Percentiles rank a stretch among this genome's conserved stretches.
Evolutionary conservation across 179 eudicot species (phyloP).

Genomic region (Spergularia azorica): DNA sequence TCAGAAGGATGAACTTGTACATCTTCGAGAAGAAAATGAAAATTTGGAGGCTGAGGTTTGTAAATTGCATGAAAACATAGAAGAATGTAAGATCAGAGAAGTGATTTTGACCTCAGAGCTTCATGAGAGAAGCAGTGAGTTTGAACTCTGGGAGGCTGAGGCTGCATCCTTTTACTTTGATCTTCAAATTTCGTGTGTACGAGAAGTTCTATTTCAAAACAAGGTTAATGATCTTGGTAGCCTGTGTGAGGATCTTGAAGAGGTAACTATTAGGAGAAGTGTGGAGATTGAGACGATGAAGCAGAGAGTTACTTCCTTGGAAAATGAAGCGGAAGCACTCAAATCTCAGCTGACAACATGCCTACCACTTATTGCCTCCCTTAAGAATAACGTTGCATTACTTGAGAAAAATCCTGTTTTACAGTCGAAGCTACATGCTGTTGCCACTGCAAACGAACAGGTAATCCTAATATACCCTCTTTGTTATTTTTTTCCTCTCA

Average conservation of each 20-base stretch:
- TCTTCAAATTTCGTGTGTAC: constrained; percentile 79
- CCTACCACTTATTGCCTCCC: constrained; percentile 58
- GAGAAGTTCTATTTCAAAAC: constrained; percentile 65
- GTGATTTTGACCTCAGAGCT: constrained; percentile 70
- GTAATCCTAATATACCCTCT: constrained; percentile 29
- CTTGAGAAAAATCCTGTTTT: constrained; percentile 58
- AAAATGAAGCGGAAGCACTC: constrained; percentile 60
- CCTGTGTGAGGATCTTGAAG: constrained; percentile 65
- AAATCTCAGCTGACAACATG: constrained; percentile 64
- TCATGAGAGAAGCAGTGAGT: constrained; percentile 68
- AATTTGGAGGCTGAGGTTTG: constrained; percentile 57
- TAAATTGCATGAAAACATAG: constrained; percentile 57
- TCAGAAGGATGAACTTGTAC: constrained; percentile 55
- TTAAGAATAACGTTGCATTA: constrained; percentile 55
- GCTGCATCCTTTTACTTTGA: constrained; percentile 87
- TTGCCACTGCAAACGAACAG: constrained; percentile 18
- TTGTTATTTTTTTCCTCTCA: not conserved
- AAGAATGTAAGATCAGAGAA: constrained; percentile 61
- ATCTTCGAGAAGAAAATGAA: constrained; percentile 53
- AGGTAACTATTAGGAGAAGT: constrained; percentile 52
- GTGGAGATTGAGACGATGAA: constrained; percentile 67
- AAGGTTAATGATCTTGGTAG: constrained; percentile 75
- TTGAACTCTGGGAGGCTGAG: constrained; percentile 91
- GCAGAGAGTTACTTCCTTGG: constrained; percentile 51
- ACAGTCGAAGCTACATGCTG: not conserved